These are phyloP conservation scores for Claviceps spartinae DNA, from an alignment of 2,329 filamentous ascomycete species.

Conservation along the genomic window DNA sequence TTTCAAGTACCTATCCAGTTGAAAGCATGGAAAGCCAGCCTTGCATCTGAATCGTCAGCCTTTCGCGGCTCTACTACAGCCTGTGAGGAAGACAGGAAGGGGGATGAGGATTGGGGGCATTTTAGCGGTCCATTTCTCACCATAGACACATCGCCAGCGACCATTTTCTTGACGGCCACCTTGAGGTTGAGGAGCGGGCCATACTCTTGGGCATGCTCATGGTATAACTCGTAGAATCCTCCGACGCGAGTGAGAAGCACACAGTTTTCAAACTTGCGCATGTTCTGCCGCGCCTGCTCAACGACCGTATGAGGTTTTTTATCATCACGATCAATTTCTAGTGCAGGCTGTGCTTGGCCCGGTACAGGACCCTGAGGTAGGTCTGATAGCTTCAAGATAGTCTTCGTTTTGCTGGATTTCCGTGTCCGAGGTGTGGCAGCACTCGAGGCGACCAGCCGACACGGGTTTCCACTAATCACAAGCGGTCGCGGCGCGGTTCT, in stretches of 20 bases:
- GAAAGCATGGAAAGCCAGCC: constrained; percentile 88
- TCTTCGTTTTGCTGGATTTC: background rate
- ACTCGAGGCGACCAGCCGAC: background rate
- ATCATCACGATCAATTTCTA: constrained; percentile 30
- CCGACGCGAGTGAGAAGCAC: constrained; percentile 85
- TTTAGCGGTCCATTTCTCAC: constrained; percentile 27
- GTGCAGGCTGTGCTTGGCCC: constrained; percentile 13
- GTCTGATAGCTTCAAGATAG: constrained; percentile 38
- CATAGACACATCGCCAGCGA: constrained; percentile 70
- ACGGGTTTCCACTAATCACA: background rate
- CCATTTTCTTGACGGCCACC: constrained; percentile 69
- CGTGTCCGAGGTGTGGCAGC: constrained; percentile 5
- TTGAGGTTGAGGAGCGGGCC: constrained; percentile 81
- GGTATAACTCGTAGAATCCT: constrained; percentile 95
- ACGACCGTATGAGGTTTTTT: constrained; percentile 62
- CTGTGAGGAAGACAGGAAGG: background rate
- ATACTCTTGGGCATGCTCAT: constrained; percentile 84
- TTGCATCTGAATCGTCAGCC: constrained; percentile 18
- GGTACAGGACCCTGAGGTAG: constrained; percentile 39
- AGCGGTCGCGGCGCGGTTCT: background rate
- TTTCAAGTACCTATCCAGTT: constrained; percentile 86
- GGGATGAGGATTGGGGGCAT: background rate
- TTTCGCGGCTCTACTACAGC: background rate
- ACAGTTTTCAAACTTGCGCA: constrained; percentile 81
- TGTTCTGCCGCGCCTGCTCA: constrained; percentile 75